phyloP scores from a whole-genome alignment of 495 filamentous ascomycete species.

The Aspergillus nidulans region DNA sequence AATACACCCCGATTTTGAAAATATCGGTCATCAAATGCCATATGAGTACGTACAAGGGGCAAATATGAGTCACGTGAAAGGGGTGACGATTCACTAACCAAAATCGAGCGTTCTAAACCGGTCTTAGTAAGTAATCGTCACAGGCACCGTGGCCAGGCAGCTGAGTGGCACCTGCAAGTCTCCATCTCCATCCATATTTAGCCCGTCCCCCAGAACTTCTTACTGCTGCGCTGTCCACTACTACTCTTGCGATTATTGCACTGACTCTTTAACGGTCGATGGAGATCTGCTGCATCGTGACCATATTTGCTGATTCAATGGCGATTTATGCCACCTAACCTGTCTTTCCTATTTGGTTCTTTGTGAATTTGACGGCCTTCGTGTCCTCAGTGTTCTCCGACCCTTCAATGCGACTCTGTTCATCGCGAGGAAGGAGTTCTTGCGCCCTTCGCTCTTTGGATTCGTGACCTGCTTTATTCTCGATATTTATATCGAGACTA shows the following conservation, averaged over 20 bases:
- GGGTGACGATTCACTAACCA: neutral
- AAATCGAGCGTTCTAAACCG: neutral
- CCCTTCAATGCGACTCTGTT: neutral
- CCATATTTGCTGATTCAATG: constrained; percentile 1
- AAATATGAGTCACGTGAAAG: neutral
- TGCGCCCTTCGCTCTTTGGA: neutral
- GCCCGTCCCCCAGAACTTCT: constrained; percentile 1
- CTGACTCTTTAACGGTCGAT: neutral
- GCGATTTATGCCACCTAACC: neutral
- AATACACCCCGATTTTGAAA: too few species aligned
- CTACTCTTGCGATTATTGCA: neutral
- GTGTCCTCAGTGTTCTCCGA: neutral
- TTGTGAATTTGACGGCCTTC: constrained; percentile 1
- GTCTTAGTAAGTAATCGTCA: neutral
- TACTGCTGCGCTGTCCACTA: constrained; percentile 3
- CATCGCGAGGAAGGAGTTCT: neutral
- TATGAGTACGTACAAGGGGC: too few species aligned
- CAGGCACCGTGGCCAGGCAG: neutral
- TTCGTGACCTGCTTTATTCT: neutral
- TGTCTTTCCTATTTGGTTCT: constrained; percentile 1
- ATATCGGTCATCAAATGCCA: too few species aligned
- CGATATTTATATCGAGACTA: neutral
- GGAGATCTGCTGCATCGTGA: neutral
- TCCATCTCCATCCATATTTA: neutral
- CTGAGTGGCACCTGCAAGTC: neutral